Conservation (phyloP, 2,329 filamentous ascomycete species). For the Penicillium sp. region DNA sequence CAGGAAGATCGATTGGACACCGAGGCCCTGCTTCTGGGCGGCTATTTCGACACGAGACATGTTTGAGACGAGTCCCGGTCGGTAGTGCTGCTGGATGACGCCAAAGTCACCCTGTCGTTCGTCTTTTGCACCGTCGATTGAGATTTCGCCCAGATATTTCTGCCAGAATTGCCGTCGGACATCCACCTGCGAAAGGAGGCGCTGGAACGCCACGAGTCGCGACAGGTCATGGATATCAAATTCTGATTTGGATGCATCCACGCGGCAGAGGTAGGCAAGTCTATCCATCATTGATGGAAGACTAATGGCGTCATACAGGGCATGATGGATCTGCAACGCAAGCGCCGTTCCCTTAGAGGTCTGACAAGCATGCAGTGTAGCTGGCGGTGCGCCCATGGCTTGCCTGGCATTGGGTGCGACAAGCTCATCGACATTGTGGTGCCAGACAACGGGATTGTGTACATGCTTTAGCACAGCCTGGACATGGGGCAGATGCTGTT, state of each 20-base stretch:
- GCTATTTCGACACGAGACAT: constrained; percentile 42
- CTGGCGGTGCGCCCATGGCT: constrained; percentile 23
- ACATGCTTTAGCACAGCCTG: constrained; percentile 59
- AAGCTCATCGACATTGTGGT: constrained; percentile 12
- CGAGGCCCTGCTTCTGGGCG: constrained; percentile 57
- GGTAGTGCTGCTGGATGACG: constrained; percentile 40
- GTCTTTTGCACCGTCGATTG: background rate
- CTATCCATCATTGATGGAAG: constrained; percentile 62
- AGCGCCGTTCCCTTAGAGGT: constrained; percentile 32
- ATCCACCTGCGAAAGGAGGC: constrained; percentile 22
- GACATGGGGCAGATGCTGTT: constrained; percentile 52
- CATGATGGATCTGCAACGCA: constrained; percentile 72
- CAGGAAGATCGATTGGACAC: constrained; percentile 72
- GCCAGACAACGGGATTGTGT: constrained; percentile 34
- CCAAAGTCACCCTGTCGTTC: constrained; percentile 11
- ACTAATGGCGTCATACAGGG: constrained; percentile 83
- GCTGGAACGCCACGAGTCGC: constrained; percentile 43
- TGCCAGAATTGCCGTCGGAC: constrained; percentile 47
- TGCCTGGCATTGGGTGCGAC: constrained; percentile 10
- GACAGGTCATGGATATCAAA: constrained; percentile 34
- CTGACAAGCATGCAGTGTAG: constrained; percentile 36
- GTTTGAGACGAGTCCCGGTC: constrained; percentile 47
- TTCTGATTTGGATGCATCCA: constrained; percentile 6
- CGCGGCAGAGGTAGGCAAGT: constrained; percentile 47
- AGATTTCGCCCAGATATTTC: constrained; percentile 33